Conservation (phyloP, 2,329 filamentous ascomycete genomes). For the Pseudogymnoascus sp. region DNA sequence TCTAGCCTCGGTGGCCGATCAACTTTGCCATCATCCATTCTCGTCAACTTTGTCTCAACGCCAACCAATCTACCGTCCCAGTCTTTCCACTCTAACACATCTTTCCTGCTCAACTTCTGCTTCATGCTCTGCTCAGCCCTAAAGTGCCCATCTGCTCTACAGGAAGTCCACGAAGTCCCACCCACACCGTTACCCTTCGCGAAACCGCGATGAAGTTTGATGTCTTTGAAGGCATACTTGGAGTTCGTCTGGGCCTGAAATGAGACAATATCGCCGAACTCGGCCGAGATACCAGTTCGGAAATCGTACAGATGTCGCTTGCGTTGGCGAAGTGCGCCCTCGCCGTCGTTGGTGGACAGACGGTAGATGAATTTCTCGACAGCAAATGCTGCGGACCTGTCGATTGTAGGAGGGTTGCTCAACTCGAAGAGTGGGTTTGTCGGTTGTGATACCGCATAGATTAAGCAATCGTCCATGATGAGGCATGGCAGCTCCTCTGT, state of each 20-base stretch:
- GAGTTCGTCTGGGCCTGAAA: background rate
- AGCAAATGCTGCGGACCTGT: slow-evolving; percentile 4
- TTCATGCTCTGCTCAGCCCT: background rate
- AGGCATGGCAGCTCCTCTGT: background rate
- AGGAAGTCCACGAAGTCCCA: background rate
- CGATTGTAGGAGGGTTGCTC: slow-evolving; percentile 5
- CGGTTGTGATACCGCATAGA: background rate
- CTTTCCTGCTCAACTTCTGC: background rate
- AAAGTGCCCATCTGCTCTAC: background rate
- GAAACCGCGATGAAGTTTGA: background rate
- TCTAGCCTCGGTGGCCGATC: background rate
- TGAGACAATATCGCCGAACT: background rate
- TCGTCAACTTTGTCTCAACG: slow-evolving; percentile 4
- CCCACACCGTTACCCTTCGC: background rate
- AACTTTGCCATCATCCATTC: background rate
- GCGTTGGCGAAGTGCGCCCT: slow-evolving; percentile 2
- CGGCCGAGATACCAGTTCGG: background rate
- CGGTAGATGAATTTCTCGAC: slow-evolving; percentile 8
- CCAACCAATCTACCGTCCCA: background rate
- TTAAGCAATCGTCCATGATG: background rate
- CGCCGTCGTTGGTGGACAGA: slow-evolving; percentile 6
- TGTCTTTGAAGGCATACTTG: slow-evolving; percentile 3
- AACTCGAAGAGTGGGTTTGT: slow-evolving; percentile 2
- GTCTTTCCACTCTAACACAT: slow-evolving; percentile 1
- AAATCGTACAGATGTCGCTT: slow-evolving; percentile 7